phyloP scores from a whole-genome alignment of 257 asterid species.

The Nicotiana otophora region DNA sequence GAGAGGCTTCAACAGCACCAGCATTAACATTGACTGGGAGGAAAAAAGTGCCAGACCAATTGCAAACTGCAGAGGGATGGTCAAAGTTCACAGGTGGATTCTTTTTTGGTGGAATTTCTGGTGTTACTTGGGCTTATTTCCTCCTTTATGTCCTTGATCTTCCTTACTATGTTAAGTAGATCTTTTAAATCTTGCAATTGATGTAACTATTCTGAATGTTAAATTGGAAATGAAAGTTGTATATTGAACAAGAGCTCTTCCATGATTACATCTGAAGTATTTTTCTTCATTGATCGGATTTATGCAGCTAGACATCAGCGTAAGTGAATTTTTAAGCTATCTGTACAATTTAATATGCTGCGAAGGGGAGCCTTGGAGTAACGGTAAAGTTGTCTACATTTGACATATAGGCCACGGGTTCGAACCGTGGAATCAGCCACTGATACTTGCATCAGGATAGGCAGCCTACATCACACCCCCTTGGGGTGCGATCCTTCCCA shows the following conservation, averaged over 20 bases:
- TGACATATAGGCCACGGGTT: too few species aligned
- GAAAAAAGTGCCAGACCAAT: constrained; percentile 73
- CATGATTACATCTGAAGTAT: background rate
- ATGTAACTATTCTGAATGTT: background rate
- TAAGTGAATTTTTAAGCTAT: too few species aligned
- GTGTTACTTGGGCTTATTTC: constrained; percentile 87
- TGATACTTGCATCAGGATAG: too few species aligned
- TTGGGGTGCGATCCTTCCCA: too few species aligned
- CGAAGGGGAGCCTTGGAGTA: too few species aligned
- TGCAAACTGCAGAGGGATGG: constrained; percentile 94
- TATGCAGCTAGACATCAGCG: too few species aligned
- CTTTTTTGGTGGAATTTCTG: constrained; percentile 95
- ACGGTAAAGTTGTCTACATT: too few species aligned
- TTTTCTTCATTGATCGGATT: too few species aligned
- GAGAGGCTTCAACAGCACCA: constrained; percentile 75
- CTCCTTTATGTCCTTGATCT: constrained; percentile 80
- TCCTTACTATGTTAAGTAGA: constrained; percentile 76
- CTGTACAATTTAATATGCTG: too few species aligned
- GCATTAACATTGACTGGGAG: constrained; percentile 72
- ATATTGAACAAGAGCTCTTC: background rate
- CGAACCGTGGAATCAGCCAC: too few species aligned
- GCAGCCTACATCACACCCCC: too few species aligned
- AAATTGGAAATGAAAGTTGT: background rate
- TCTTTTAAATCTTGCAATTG: background rate
- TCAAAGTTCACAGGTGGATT: constrained; percentile 87